Base-by-base conservation (phyloP, 805 yeast species). In the Metschnikowia baotianmanensis region DNA sequence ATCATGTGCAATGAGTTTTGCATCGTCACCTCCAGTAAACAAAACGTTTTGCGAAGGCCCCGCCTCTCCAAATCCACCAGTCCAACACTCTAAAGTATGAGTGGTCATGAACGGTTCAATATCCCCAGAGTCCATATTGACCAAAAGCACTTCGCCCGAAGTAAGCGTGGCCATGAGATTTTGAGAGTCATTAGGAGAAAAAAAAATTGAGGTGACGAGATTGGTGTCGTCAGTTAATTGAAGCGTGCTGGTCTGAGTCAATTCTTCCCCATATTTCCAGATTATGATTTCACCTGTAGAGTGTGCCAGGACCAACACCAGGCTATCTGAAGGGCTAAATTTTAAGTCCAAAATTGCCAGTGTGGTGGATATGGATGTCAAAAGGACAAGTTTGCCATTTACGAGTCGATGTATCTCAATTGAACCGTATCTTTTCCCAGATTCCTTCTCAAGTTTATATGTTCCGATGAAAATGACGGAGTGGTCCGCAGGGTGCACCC, bases 11-110 rank as follows among this genome's bases (percentile, higher is more conserved):
- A 82, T 78, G 11, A 91, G 63, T 12, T 71, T 64, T 6, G 84
- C 74, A 63, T 93, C 98, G 58, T 91, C 99, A 12, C 98, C 98
- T 4, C 98, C 99, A 3, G 89, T 78, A 51, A 82, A 84, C 0
- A 88, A 68, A 1, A 86, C 78, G 42, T 79, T 63, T 12, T 67
- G 57, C 30, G 83, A 57, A 3, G 74, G 76, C 6, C 77, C 76
- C 18, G 66, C 48, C 32, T 71, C 72, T 7, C 86, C 89, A 63
- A 81, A 86, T 2, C 78, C 78, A 5, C 87, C 86, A 5, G 85
- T 86, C 98, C 98, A 90, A 45, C 95, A 86, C 60, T 91, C 96
- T 24, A 89, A 62, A 8, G 74, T 70, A 58, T 91, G 97, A 0
- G 61, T 42, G 1, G 72, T 57, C 8, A 56, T 43, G 25, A 76